A percentile compares a stretch with the other conserved stretches of the same genome.
Evolutionary conservation across 1,284 basidiomycete genomes (phyloP).

Genomic region (Heliocybe sulcata): DNA sequence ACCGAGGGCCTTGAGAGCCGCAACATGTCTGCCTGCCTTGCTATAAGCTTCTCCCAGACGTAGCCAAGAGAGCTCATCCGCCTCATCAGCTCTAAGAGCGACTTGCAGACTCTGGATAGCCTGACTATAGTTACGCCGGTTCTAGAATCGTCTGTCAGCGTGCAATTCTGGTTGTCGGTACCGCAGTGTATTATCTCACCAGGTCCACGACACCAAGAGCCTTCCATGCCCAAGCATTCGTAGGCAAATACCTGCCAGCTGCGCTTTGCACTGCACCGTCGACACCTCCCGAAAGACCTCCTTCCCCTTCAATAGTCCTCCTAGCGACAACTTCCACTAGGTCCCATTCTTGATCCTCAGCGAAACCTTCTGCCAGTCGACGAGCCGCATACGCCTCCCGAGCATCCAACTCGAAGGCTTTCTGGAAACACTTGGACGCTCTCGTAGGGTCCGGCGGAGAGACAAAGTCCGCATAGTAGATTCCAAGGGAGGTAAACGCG

Average conservation of each 20-base stretch:
- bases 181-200: constrained; percentile 36
- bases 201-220: constrained; percentile 91
- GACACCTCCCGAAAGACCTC: constrained; percentile 62
- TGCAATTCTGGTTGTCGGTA: neutral
- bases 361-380: constrained; percentile 83
- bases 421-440: constrained; percentile 96
- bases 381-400: constrained; percentile 83
- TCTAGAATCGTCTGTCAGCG: constrained; percentile 32
- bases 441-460: constrained; percentile 76
- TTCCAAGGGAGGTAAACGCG: constrained; percentile 89
- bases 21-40: constrained; percentile 81
- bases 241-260: constrained; percentile 55
- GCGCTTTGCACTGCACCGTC: constrained; percentile 37
- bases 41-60: constrained; percentile 91
- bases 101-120: constrained; percentile 89
- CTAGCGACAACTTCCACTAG: constrained; percentile 90
- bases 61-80: constrained; percentile 81
- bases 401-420: constrained; percentile 95
- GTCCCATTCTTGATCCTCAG: constrained; percentile 93
- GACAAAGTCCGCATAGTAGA: constrained; percentile 76
- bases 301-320: constrained; percentile 90
- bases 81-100: constrained; percentile 74
- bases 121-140: constrained; percentile 64
- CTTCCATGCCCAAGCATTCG: constrained; percentile 98
- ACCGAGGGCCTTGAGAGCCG: constrained; percentile 83